Base-by-base conservation (phyloP, 2,329 filamentous ascomycete genomes). In the Penicillium sp. region DNA sequence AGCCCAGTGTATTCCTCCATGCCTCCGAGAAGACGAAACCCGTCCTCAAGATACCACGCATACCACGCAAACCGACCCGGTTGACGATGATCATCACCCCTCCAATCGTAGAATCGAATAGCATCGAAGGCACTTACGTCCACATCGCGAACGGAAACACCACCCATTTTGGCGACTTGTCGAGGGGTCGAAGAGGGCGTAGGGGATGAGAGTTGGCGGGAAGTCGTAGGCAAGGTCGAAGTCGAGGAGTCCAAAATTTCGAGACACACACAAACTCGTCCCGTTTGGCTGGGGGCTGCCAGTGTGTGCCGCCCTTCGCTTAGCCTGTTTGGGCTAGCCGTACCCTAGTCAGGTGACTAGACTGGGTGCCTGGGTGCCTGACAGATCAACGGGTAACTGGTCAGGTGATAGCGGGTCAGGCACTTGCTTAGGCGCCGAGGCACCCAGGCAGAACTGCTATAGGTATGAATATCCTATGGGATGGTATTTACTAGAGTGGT, bases 141-240 rank as follows among this genome's bases (percentile, higher is more conserved):
- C 74, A 86, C 84, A 80, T 86, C 84, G 75, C 83, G 82, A 77
- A 86, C 84, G 70, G 78, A 80, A 74, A 86, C 83, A 76, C 84
- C 84, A 77, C 81, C 80, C 84, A 86, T 86, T 73, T 77, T 85
- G 78, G 78, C 80, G 78, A 70, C 66, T 69, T 68, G 56, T 64
- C 54, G 61, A 64, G 63, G 62, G 65, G 63, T 63, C 61, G 62
- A 63, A 62, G 61, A 67, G 62, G 63, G 59, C 59, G 56, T 56
- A 58, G 56, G 62, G 56, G 54, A 55, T 59, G 60, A 59, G 58
- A 63, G 64, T 64, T 60, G 68, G 60, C 63, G 67, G n/a, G 60
- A 65, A 58, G 60, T 66, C 64, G 68, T 68, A 64, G 62, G 65
- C 63, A 68, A 70, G 65, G 67, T 73, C 68, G 70, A 73, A 68